Base-by-base conservation (phyloP, 345 rosid species). In the Schrenkiella parvula region DNA sequence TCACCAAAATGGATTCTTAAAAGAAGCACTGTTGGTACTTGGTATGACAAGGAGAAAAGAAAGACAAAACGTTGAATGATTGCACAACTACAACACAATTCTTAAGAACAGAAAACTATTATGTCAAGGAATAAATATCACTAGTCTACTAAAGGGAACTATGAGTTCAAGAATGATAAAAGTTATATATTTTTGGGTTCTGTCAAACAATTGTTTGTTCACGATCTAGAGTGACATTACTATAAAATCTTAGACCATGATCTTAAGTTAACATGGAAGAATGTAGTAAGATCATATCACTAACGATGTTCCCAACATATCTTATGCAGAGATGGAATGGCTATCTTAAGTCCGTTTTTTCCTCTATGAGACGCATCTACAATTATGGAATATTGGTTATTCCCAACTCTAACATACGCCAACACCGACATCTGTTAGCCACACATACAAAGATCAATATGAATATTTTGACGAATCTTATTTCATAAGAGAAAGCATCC, bases 261-360 rank as follows among this genome's bases (percentile, higher is more conserved):
- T 43, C 66, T 46, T 37, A 35, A 56, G 42, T 72, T 63, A n/a
- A 37, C 22, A 56, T 44, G 39, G n/a, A 37, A 66, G 48, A 26
- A 14, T 14, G 10, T 3, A 0, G 52, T 56, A 25, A 26, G 11
- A 73, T 28, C 5, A 28, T 57, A 28, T 57, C 53, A 56, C 56
- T 18, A 61, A 38, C 5, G 23, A 51, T 2, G 28, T 58, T 14
- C 19, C 19, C 17, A 9, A 44, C 1, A 28, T 25, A 71, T 60
- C 5, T 58, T 25, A 61, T 51, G 44, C 51, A 37, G 51, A 23
- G 2, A 67, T 7, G 14, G 17, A 66, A n/a, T 4, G 70, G n/a
- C 41, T 11, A 34, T 9, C 37, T 9, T 14, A 21, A 48, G 22
- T 35, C 26, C 17, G 25, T 11, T 32, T n/a, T 50, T 12, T 21